These are phyloP conservation scores for Cocos nucifera DNA, from an alignment of 176 grass and related monocot genomes.

Conservation along the genomic window DNA sequence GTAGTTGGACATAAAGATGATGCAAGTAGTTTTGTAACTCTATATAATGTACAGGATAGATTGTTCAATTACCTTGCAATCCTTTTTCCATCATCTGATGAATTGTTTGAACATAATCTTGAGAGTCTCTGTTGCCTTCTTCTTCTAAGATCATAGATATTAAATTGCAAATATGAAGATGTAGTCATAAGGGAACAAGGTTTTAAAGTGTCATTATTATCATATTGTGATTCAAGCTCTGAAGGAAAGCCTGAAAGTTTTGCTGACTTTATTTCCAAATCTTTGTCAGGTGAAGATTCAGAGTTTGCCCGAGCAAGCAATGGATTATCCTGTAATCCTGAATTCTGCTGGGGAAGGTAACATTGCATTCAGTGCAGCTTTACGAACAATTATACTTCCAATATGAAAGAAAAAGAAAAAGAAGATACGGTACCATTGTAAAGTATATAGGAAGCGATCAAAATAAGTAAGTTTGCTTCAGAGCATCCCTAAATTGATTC, in stretches of 20 bases:
- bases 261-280: constrained; percentile 29
- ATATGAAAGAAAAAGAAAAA: neutral
- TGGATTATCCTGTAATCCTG: constrained; percentile 18
- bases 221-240: constrained; percentile 17
- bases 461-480: too few relatives aligned
- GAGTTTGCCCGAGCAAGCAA: constrained; percentile 1
- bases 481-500: too few relatives aligned
- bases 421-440: neutral
- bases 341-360: constrained; percentile 25
- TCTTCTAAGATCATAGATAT: constrained; percentile 55
- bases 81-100: constrained; percentile 23
- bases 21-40: too few relatives aligned
- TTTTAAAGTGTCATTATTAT: constrained; percentile 24
- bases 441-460: neutral
- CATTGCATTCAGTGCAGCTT: constrained; percentile 19
- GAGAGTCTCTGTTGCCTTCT: constrained; percentile 48
- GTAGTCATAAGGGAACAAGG: constrained; percentile 35
- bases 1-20: too few relatives aligned
- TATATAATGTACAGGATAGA: too few relatives aligned
- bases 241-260: constrained; percentile 26
- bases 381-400: too few relatives aligned
- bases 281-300: constrained; percentile 18
- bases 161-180: constrained; percentile 58
- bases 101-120: constrained; percentile 30
- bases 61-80: constrained; percentile 32